Evolutionary conservation across 306 rosid species (phyloP), one percentile per base, ranked within the genome.

Genomic region (Cucurbita maxima): DNA sequence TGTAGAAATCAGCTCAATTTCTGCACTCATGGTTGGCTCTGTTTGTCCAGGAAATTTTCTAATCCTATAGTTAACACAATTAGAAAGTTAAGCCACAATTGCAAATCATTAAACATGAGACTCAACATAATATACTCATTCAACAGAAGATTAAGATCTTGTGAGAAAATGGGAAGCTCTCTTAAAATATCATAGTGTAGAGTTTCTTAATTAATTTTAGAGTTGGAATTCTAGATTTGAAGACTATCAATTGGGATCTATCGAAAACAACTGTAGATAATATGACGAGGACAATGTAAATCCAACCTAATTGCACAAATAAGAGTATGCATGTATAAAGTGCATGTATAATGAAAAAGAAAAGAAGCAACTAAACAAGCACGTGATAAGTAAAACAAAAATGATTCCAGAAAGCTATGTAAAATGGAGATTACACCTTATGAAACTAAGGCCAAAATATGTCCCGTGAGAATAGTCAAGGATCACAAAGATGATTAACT

Each of bases 1-100:
- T 1, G 97, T 91, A 56, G 99, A 95, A 84, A 95, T 91, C 82
- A 95, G 91, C 90, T 95, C 99, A 75, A 95, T 84, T 82, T 95
- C 99, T 78, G 99, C 99, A 76, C 99, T 95, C 90, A 95, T 81
- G 40, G 99, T 95, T 74, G 99, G 92, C 81, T 89, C 96, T 9
- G 99, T 95, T 82, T 95, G 97, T 58, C 99, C 96, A 2, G 97
- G 99, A 80, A 91, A 95, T 76, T 95, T 91, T 76, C 92, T 84
- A 80, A 95, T 91, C 86, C 97, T 91, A 70, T 20, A 79, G 68
- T 47, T 16, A 38, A 12, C 11, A 12, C 7, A 25, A 25, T 19
- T 20, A 41, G 6, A 58, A 19, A 11, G 43, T 62, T 71, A 43
- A 71, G 76, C 48, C 40, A 70, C 54, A 12, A 5, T 48, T 59